Percentiles rank a stretch among this genome's conserved stretches.
These are phyloP conservation scores for Paecilomyces dactylethromorphus DNA, from an alignment of 2,329 filamentous ascomycete genomes.

Conservation along the genomic window DNA sequence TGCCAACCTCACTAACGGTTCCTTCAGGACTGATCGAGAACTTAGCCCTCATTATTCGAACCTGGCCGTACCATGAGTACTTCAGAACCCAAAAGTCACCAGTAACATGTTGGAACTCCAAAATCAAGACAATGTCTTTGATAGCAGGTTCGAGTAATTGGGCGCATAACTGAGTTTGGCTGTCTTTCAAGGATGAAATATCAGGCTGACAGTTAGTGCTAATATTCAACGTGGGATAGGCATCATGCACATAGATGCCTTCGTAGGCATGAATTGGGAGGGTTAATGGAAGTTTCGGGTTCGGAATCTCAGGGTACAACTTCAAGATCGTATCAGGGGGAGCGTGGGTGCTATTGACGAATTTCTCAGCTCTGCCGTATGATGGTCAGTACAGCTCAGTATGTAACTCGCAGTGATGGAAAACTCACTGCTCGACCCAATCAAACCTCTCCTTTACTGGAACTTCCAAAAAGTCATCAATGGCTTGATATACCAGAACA, in stretches of 20 bases:
- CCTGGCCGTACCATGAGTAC: not conserved
- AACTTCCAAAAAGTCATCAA: conserved; percentile 6
- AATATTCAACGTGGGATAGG: not conserved
- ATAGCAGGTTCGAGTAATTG: not conserved
- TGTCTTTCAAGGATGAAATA: too few species aligned
- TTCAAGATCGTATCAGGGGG: conserved; percentile 1
- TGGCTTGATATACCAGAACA: conserved; percentile 4
- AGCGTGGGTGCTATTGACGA: not conserved
- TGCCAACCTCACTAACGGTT: not conserved
- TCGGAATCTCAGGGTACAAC: conserved; percentile 5
- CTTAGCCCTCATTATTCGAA: not conserved
- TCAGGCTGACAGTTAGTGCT: not conserved
- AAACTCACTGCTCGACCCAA: not conserved
- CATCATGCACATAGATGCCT: conserved; percentile 2
- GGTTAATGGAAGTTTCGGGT: conserved; percentile 3
- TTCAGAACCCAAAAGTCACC: not conserved
- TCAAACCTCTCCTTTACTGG: conserved; percentile 4
- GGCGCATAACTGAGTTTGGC: not conserved
- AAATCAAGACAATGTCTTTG: not conserved
- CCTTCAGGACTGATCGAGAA: not conserved
- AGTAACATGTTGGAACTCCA: not conserved
- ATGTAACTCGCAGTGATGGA: too few species aligned
- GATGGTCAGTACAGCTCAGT: too few species aligned
- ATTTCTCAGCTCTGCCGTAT: not conserved
- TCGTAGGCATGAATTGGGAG: conserved; percentile 2